phyloP scores from a whole-genome alignment of 177 flowering plant genomes.

The Vitis hybrid region DNA sequence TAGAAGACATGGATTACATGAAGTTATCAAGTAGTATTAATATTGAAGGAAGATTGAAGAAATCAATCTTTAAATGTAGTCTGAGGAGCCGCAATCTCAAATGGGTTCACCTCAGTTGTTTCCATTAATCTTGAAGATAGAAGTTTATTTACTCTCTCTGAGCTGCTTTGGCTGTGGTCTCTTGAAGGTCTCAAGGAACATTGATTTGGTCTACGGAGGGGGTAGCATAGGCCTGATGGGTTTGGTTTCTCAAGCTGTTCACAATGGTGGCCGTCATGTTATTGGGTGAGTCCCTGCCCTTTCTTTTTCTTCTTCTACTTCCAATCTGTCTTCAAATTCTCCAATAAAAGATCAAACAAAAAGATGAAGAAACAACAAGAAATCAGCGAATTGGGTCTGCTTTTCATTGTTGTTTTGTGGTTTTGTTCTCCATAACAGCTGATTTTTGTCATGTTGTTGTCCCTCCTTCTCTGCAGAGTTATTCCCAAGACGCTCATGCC shows the following conservation, averaged over 20 bases:
- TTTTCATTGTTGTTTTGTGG: neutral
- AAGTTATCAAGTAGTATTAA: neutral
- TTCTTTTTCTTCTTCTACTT: neutral
- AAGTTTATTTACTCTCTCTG: conserved; percentile 1
- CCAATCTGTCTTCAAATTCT: neutral
- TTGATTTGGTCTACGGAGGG: conserved; percentile 97
- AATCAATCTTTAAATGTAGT: neutral
- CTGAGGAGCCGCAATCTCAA: neutral
- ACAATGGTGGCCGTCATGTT: conserved; percentile 95
- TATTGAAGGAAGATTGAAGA: neutral
- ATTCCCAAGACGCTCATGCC: conserved; percentile 99
- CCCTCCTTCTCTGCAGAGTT: conserved; percentile 65
- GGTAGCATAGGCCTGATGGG: conserved; percentile 98
- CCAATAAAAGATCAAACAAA: neutral
- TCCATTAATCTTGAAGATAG: neutral
- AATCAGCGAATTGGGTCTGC: conserved; percentile 15
- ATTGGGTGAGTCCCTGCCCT: conserved; percentile 66
- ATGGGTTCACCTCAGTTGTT: neutral
- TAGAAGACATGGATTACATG: neutral
- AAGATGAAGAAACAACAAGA: neutral
- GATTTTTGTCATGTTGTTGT: conserved; percentile 80
- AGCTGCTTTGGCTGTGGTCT: conserved; percentile 14
- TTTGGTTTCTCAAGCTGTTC: conserved; percentile 93
- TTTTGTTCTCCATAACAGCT: conserved; percentile 22
- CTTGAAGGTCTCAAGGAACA: conserved; percentile 83